These are phyloP conservation scores for Fragosphaeria purpurea DNA, from an alignment of 2,329 filamentous ascomycete genomes.

Conservation along the genomic window DNA sequence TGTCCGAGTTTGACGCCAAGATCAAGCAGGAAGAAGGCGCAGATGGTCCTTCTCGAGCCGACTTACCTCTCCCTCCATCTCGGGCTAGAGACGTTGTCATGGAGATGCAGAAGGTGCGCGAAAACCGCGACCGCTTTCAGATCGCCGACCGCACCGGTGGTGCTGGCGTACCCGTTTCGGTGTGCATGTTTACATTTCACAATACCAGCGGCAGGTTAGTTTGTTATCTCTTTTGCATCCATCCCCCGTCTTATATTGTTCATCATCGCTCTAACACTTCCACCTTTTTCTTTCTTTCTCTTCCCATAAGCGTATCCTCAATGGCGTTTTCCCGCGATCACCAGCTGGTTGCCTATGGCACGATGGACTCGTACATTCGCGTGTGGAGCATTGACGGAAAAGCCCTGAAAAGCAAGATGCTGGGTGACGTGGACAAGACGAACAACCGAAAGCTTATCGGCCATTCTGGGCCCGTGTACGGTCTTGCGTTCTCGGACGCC, in stretches of 20 bases:
- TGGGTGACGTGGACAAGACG: conserved; percentile 49
- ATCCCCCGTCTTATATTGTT: no score
- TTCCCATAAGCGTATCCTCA: conserved; percentile 59
- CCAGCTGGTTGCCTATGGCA: conserved; percentile 76
- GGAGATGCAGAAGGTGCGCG: conserved; percentile 87
- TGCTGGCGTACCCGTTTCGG: conserved; percentile 70
- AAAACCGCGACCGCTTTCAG: conserved; percentile 83
- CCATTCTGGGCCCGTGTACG: conserved; percentile 82
- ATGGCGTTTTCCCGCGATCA: conserved; percentile 93
- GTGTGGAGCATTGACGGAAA: conserved; percentile 88
- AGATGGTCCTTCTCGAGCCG: conserved; percentile 67
- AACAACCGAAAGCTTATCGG: conserved; percentile 69
- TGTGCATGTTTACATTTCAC: conserved; percentile 98
- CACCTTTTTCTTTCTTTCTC: background rate
- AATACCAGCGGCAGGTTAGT: conserved; percentile 83
- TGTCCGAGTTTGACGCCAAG: conserved; percentile 81
- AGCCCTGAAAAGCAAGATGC: conserved; percentile 58
- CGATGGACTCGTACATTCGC: conserved; percentile 88
- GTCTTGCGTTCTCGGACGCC: conserved; percentile 71
- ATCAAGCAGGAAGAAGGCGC: conserved; percentile 83
- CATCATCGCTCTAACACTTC: no score
- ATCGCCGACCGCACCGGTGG: conserved; percentile 79
- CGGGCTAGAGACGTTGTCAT: conserved; percentile 83
- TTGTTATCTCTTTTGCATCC: background rate
- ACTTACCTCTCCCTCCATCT: conserved; percentile 79